Conservation (phyloP, 768 basidiomycete species). For the Kwoniella sp. region DNA sequence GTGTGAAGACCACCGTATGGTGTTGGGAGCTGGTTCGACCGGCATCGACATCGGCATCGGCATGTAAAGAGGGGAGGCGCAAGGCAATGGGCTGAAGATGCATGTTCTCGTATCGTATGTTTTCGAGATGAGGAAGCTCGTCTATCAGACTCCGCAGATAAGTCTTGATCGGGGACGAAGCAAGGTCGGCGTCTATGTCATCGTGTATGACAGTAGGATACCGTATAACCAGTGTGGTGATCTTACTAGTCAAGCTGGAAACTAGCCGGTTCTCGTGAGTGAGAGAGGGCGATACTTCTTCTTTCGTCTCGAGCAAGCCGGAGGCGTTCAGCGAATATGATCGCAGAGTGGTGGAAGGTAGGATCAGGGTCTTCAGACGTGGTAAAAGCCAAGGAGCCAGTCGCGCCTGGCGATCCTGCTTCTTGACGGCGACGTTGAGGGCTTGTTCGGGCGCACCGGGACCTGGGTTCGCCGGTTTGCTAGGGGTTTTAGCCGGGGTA, state of each 20-base stretch:
- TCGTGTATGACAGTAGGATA: constrained; percentile 1
- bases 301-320: not conserved
- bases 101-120: not conserved
- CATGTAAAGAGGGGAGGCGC: not conserved
- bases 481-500: no score
- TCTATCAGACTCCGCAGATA: not conserved
- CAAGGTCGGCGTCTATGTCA: not conserved
- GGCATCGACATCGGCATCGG: no score
- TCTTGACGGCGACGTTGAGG: no score
- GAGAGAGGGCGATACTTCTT: not conserved
- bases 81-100: constrained; percentile 4
- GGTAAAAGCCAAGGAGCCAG: not conserved
- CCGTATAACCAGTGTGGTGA: not conserved
- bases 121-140: not conserved
- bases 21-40: not conserved
- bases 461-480: no score
- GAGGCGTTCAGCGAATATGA: not conserved
- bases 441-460: no score
- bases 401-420: not conserved
- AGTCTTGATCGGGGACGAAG: not conserved
- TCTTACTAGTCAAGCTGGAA: not conserved
- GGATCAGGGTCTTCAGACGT: not conserved
- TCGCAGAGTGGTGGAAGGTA: not conserved
- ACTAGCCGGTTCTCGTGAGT: not conserved
- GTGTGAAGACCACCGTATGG: not conserved